Base-by-base conservation (phyloP, 495 filamentous ascomycete species). In the Penicillium fimorum region DNA sequence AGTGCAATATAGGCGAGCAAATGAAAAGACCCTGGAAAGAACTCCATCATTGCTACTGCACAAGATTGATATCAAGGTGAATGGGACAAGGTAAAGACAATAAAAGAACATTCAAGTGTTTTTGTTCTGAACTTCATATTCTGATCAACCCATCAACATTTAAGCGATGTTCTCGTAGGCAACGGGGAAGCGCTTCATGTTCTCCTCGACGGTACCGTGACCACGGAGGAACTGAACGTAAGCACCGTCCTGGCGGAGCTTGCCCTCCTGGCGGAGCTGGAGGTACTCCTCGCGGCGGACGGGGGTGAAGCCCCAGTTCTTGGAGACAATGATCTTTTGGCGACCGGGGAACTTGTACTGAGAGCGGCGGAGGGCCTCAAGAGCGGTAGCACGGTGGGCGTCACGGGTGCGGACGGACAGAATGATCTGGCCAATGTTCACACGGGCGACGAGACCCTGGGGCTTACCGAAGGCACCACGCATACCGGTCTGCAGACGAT, bases 341-440 rank as follows among this genome's bases (percentile, higher is more conserved):
- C 93, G 92, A 76, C 93, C 93, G 60, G 93, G 93, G 89, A 97
- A 97, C 87, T 97, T 97, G 88, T 97, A 97, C 85, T 95, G 92
- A 56, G 89, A 92, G 73, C 93, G 89, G 75, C 93, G 90, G 74
- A 97, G 87, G 75, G 93, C 93, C 85, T 97, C 93, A 72, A 97
- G 91, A 78, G 93, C 93, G 67, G 84, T 84, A 56, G 88, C 87
- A 65, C 90, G 90, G 84, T 94, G 83, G 88, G 66, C 25, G 78
- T 97, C 93, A 86, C 90, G 88, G 73, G 93, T 96, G 66, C 93
- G 87, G 78, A 97, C 89, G 70, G 86, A 90, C 73, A 97, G 82
- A 74, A 97, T 83, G 79, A 96, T 94, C 84, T 97, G 93, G 74
- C 93, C 93, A 63, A 97, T 96, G 84, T 95, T 96, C 79, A 97